Conservation (phyloP, 2,329 filamentous ascomycete genomes). For the Macrophomina phaseolina region DNA sequence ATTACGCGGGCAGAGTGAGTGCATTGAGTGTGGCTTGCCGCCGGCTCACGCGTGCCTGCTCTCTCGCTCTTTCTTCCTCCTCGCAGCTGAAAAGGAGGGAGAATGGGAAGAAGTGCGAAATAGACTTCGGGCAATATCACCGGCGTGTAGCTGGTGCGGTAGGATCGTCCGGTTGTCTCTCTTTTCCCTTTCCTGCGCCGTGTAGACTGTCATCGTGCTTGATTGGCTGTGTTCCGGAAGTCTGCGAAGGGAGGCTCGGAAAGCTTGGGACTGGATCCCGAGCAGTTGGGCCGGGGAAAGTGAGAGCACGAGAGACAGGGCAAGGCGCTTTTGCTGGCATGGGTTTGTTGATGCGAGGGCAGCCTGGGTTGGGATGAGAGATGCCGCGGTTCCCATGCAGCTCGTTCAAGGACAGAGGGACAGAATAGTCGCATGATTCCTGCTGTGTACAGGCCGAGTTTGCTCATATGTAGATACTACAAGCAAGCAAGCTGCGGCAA, state of each 20-base stretch:
- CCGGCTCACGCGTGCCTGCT: background rate
- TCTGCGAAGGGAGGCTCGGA: background rate
- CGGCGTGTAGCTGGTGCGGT: background rate
- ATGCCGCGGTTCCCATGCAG: too few relatives aligned
- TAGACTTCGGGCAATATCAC: background rate
- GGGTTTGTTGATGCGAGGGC: background rate
- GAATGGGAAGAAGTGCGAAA: background rate
- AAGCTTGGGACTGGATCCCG: background rate
- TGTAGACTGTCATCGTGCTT: background rate
- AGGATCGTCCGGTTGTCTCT: background rate
- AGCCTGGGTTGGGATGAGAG: background rate
- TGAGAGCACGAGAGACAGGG: background rate
- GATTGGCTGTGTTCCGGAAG: background rate
- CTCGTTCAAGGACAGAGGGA: too few relatives aligned
- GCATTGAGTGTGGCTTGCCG: constrained; percentile 3
- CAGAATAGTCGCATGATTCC: too few relatives aligned
- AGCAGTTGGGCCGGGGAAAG: background rate
- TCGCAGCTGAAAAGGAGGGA: background rate
- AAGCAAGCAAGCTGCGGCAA: too few relatives aligned
- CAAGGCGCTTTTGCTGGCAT: background rate
- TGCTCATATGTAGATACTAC: too few relatives aligned
- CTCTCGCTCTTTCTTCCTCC: background rate
- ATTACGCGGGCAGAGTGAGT: background rate
- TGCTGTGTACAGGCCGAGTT: too few relatives aligned
- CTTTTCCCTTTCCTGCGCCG: background rate